Evolutionary conservation across 2,329 filamentous ascomycete species (phyloP), one percentile per base, ranked within the genome.

Genomic region (Dactylella cylindrospora): DNA sequence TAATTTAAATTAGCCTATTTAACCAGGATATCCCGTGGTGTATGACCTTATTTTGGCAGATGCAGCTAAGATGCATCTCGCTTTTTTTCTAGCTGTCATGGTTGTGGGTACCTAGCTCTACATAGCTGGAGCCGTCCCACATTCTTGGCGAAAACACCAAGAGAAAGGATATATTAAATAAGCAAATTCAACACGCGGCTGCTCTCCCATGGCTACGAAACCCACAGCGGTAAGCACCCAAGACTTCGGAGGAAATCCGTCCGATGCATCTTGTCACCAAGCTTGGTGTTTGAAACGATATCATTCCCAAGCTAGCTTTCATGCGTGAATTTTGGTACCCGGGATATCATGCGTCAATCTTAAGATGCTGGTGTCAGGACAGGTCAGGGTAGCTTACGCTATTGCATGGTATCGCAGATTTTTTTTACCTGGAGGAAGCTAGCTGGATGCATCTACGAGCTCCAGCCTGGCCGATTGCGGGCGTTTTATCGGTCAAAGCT

Each of bases 1-100:
- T 53, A 36, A 22, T 28, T 25, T 25, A 20, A 44, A 44, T n/a
- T 44, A 61, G 32, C 40, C 35, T 53, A 49, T 47, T 47, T 53
- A 53, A 22, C 55, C 47, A 31, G 36, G 29, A 32, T 23, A 35
- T 13, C 35, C 26, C 47, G 53, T 49, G 22, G 40, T 46, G 47
- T 53, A 32, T 35, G 23, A 52, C 47, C 20, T 38, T 28, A 38
- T 26, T 51, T 49, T n/a, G 13, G 45, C 45, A 60, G 23, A 28
- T 52, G 26, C 6, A 13, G 32, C 32, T n/a, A n/a, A n/a, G n/a
- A 12, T 6, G 6, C 46, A 52, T 52, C 33, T 52, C 47, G 40
- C 28, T 52, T 41, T 55, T 22, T 19, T n/a, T n/a, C n/a, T n/a
- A n/a, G n/a, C n/a, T n/a, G n/a, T n/a, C n/a, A n/a, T n/a, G n/a